Evolutionary conservation across 2,329 filamentous ascomycete species (phyloP), one percentile per base, ranked within the genome.

Genomic region (Fusarium sp.): DNA sequence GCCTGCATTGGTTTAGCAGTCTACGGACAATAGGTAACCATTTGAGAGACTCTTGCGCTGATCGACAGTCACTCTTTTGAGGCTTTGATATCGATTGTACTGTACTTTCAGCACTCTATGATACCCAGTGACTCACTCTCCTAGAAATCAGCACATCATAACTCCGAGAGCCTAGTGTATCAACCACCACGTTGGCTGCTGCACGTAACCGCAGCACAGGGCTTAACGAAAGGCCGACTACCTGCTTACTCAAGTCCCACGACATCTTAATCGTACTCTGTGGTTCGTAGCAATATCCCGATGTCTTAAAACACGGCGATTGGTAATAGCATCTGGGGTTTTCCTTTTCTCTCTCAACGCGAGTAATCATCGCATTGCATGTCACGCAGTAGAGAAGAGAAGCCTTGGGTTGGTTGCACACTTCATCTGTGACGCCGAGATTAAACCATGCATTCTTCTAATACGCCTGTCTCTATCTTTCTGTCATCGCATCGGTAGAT

Each of bases 381-480:
- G 66, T 68, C 62, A 67, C 48, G 63, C 46, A 67, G 31, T 42
- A 41, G 33, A 37, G 16, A 31, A 44, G 20, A 24, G 31, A 49
- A 28, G 42, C 38, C 37, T 33, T 35, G 50, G 38, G 24, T 18
- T 50, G 49, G 56, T 66, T 35, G 26, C 42, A 64, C 65, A 57
- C 21, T 39, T 47, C n/a, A 29, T 47, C 37, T 56, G 70, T 56
- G 48, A 47, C 52, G 41, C 54, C 35, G 38, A 56, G n/a, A 62
- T 55, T 57, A 38, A 60, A 49, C 49, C 57, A 62, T 66, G 21
- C 43, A 41, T 57, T 66, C 50, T 70, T 64, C 70, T 71, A 24
- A 63, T 66, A 63, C 58, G 52, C 67, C 67, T 70, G 13, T 62
- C 41, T 60, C 33, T 62, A 24, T 39, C 55, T 59, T 48, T 52